Evolutionary conservation across 805 yeast species (phyloP), one percentile per base, ranked within the genome.

Genomic region (Lipomyces yamanashiensis): DNA sequence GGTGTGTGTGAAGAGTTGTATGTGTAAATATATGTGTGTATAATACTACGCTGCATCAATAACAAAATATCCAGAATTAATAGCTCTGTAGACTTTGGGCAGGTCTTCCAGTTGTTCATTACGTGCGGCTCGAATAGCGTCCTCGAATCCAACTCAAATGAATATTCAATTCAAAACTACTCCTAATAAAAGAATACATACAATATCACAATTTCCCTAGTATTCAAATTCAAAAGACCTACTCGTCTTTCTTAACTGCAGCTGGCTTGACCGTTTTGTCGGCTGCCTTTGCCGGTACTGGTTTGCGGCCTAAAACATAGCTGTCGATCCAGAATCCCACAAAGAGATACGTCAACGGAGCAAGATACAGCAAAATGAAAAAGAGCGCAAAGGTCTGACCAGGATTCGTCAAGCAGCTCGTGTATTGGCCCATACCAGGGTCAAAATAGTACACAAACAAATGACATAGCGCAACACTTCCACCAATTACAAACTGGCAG

Each of bases 401-500:
- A 15, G 86, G 77, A 58, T 84, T 78, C 21, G 79, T 74, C 62
- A 87, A 81, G 73, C 92, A 87, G 65, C 79, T 74, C 52, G 77
- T 75, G 71, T 78, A 80, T 15, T 67, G 68, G 19, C 78, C 80
- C 41, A 80, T 77, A 34, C 73, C 65, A 13, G 81, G 76, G 72
- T 87, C 87, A 65, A 81, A 81, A 72, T 84, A 86, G 73, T 80
- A 80, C 59, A 87, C 80, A 71, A 87, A 87, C 55, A 87, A 74
- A 73, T 87, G 91, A 63, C 82, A 74, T 47, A 85, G 75, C n/a
- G 90, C 90, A 64, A 87, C 77, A 2, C 86, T 80, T 33, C 91
- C 92, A 28, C 92, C 92, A 55, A 85, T 71, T 9, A 87, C 78
- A 72, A 87, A 87, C 75, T 87, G 92, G 47, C 83, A 77, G 70